Conservation (phyloP, 192 early-diverging fungal species). For the Diversispora eburnea region DNA sequence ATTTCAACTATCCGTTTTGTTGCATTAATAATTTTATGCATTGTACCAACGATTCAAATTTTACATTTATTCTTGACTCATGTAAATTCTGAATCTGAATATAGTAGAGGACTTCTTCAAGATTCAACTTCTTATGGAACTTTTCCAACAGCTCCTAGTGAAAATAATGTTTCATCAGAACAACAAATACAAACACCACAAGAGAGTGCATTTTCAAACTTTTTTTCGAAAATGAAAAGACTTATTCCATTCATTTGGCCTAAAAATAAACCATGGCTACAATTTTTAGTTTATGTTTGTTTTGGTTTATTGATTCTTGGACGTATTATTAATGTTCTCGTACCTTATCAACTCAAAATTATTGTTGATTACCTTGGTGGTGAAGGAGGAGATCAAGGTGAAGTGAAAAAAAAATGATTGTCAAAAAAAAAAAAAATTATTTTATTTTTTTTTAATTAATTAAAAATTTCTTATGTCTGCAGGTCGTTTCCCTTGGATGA, state of each 20-base stretch:
- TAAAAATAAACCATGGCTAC: slow-evolving; percentile 50
- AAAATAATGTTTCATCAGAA: slow-evolving; percentile 34
- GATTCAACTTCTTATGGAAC: slow-evolving; percentile 12
- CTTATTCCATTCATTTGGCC: slow-evolving; percentile 88
- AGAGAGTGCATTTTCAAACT: slow-evolving; percentile 40
- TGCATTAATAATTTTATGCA: slow-evolving; percentile 31
- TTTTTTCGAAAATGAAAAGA: slow-evolving; percentile 53
- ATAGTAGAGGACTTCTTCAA: slow-evolving; percentile 19
- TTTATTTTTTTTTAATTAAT: not conserved
- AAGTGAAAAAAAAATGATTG: no score
- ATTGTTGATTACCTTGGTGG: slow-evolving; percentile 70
- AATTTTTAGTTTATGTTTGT: slow-evolving; percentile 66
- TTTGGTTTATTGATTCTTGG: slow-evolving; percentile 62
- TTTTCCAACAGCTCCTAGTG: slow-evolving; percentile 22
- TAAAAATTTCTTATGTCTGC: not conserved
- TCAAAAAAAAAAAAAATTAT: no score
- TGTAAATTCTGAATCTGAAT: slow-evolving; percentile 29
- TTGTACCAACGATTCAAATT: slow-evolving; percentile 39
- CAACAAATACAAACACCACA: slow-evolving; percentile 6
- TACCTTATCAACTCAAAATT: slow-evolving; percentile 77
- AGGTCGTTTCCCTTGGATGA: slow-evolving; percentile 47
- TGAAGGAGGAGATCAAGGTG: slow-evolving; percentile 25
- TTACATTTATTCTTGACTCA: slow-evolving; percentile 24
- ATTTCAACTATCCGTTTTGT: slow-evolving; percentile 49
- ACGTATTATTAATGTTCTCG: slow-evolving; percentile 76